These are phyloP conservation scores for Pseudonitzschia pungens DNA, from an alignment of 108 stramenopile species.

Conservation along the genomic window DNA sequence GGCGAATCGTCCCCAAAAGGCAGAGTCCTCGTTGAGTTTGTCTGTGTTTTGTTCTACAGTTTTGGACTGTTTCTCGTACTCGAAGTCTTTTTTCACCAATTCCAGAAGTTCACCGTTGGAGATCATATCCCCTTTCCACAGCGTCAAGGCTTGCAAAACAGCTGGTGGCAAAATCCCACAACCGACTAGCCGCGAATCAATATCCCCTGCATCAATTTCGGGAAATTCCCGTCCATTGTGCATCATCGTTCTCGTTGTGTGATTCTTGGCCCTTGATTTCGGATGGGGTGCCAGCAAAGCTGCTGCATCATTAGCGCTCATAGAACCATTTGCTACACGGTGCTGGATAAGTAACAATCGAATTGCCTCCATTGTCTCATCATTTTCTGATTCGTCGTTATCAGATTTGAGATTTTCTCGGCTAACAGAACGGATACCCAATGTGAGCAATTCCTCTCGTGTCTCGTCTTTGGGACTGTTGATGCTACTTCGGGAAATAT, in stretches of 20 bases:
- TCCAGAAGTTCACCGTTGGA: constrained; percentile 82
- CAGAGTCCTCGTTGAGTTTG: constrained; percentile 81
- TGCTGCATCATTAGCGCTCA: constrained; percentile 61
- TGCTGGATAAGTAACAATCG: constrained; percentile 81
- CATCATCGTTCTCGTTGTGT: constrained; percentile 26
- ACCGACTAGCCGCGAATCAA: constrained; percentile 77
- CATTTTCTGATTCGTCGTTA: constrained; percentile 53
- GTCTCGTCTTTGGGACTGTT: constrained; percentile 20
- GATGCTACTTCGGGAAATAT: constrained; percentile 3
- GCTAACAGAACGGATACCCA: constrained; percentile 38
- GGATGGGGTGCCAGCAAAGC: constrained; percentile 33
- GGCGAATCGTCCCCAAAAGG: constrained; percentile 89
- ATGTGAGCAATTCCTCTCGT: constrained; percentile 28
- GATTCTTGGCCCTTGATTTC: constrained; percentile 8
- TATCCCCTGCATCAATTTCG: constrained; percentile 81
- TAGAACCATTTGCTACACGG: constrained; percentile 66
- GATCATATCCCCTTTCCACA: constrained; percentile 82
- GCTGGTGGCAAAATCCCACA: constrained; percentile 81
- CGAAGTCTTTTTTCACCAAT: constrained; percentile 84
- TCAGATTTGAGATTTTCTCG: constrained; percentile 15
- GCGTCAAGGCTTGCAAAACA: constrained; percentile 74
- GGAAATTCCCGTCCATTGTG: constrained; percentile 43
- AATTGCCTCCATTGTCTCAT: constrained; percentile 84
- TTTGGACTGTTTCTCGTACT: constrained; percentile 58
- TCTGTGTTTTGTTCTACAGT: constrained; percentile 39